Conservation (phyloP, 306 rosid genomes). For the Vigna trinervia region DNA sequence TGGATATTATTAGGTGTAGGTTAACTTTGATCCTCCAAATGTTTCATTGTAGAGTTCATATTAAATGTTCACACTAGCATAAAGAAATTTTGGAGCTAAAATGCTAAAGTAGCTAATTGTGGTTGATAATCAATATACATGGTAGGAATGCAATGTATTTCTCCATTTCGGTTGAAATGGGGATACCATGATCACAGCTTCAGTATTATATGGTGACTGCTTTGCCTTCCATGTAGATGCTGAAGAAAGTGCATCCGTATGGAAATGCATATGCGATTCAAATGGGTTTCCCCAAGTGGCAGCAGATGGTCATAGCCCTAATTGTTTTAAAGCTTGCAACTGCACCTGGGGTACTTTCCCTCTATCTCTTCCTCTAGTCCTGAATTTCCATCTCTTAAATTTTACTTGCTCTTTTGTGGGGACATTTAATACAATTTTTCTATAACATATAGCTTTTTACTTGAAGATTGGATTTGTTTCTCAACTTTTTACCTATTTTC, state of each 20-base stretch:
- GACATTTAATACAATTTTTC: neutral
- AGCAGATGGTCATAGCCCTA: constrained; percentile 53
- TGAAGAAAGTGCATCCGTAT: constrained; percentile 53
- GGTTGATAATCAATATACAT: constrained; percentile 5
- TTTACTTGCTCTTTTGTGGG: neutral
- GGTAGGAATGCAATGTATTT: constrained; percentile 19
- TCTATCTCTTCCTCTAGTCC: constrained; percentile 35
- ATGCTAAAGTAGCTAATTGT: neutral
- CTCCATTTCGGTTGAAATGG: constrained; percentile 13
- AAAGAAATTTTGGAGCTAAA: neutral
- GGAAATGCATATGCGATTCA: constrained; percentile 85
- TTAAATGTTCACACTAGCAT: neutral
- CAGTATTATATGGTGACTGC: constrained; percentile 33
- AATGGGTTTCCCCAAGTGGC: constrained; percentile 81
- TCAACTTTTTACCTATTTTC: constrained; percentile 1
- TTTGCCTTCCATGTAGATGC: constrained; percentile 58
- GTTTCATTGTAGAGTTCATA: constrained; percentile 20
- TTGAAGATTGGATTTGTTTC: neutral
- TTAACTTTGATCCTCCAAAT: constrained; percentile 20
- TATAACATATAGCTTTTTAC: neutral
- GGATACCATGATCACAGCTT: constrained; percentile 28
- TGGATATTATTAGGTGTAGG: neutral
- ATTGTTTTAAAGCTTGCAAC: constrained; percentile 85
- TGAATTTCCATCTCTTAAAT: constrained; percentile 18
- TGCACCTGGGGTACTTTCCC: constrained; percentile 79